These are phyloP conservation scores for Epichloe sylvatica DNA, from an alignment of 2,329 filamentous ascomycete species.

Conservation along the genomic window DNA sequence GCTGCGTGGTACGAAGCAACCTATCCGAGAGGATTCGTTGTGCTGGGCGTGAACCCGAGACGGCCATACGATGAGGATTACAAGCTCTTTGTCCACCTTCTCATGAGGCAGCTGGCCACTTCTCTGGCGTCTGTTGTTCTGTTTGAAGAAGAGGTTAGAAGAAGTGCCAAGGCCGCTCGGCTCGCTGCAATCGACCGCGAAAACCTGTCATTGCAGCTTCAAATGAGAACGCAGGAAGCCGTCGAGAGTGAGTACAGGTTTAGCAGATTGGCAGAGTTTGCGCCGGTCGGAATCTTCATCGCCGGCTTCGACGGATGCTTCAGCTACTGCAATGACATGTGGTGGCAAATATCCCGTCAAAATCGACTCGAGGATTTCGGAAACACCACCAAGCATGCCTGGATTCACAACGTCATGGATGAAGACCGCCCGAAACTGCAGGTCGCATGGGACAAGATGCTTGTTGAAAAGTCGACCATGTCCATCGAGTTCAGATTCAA, in stretches of 20 bases:
- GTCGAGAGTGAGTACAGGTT: conserved; percentile 29
- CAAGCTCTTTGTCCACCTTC: conserved; percentile 46
- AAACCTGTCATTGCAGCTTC: conserved; percentile 4
- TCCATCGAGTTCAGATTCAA: conserved; percentile 66
- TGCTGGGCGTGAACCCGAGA: conserved; percentile 57
- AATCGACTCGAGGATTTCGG: conserved; percentile 42
- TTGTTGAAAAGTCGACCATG: conserved; percentile 46
- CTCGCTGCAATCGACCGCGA: conserved; percentile 5
- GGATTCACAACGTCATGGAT: conserved; percentile 57
- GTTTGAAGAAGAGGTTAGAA: conserved; percentile 55
- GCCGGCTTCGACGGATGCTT: conserved; percentile 55
- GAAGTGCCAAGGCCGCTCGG: conserved; percentile 26
- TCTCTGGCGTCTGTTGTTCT: conserved; percentile 57
- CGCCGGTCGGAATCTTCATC: conserved; percentile 73
- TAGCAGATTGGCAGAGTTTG: conserved; percentile 70
- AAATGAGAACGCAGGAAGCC: conserved; percentile 5
- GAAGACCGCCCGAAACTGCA: conserved; percentile 48
- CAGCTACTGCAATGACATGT: conserved; percentile 50
- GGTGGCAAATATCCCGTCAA: conserved; percentile 55
- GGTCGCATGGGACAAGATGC: conserved; percentile 39
- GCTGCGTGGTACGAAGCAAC: conserved; percentile 6
- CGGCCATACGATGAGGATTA: conserved; percentile 64
- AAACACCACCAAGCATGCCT: conserved; percentile 29
- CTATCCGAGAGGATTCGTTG: conserved; percentile 44
- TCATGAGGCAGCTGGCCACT: conserved; percentile 46